These are phyloP conservation scores for Globisporangium barbulae DNA, from an alignment of 352 stramenopile genomes.

Conservation along the genomic window DNA sequence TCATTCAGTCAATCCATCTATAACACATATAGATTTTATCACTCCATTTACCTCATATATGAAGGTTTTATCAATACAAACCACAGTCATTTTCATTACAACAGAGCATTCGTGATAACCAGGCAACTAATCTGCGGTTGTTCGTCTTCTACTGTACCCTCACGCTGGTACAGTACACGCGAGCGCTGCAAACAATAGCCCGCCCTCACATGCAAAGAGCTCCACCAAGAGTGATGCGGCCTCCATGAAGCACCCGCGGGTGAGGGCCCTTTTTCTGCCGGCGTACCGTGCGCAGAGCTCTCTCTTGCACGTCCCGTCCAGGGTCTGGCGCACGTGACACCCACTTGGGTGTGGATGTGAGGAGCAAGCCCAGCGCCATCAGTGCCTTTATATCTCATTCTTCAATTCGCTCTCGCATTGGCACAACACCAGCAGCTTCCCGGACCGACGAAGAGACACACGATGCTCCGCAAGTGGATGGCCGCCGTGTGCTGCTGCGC, in stretches of 20 bases:
- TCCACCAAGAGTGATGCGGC: not conserved
- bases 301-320: no score
- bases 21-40: no score
- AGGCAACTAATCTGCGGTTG: no score
- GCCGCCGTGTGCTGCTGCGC: conserved; percentile 26
- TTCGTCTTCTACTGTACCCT: conserved; percentile 2
- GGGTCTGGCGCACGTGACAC: no score
- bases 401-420: conserved; percentile 10
- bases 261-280: no score
- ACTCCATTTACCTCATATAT: no score
- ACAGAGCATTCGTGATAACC: no score
- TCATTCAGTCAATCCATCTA: no score
- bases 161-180: not conserved
- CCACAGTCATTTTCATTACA: no score
- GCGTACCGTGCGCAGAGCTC: no score
- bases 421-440: not conserved
- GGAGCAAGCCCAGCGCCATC: not conserved
- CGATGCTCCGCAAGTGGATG: conserved; percentile 25
- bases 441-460: not conserved
- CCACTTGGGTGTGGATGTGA: not conserved
- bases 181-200: not conserved
- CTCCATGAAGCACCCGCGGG: no score
- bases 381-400: conserved; percentile 1
- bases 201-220: not conserved
- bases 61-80: no score